Base-by-base conservation (phyloP, 371 early-diverging fungal genomes). In the Actinomucor elegans region DNA sequence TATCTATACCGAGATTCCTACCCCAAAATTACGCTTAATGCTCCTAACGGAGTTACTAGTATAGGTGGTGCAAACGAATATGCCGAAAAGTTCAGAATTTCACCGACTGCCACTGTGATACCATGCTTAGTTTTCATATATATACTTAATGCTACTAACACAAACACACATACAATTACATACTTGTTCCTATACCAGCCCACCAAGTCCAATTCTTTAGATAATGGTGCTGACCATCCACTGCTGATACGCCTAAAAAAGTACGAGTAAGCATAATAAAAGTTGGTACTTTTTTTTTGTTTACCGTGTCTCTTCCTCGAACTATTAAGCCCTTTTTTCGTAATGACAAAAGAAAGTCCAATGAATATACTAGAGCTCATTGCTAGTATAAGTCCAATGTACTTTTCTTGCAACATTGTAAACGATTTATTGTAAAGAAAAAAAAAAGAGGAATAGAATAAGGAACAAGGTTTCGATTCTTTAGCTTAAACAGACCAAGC, bases 31-130 rank as follows among this genome's bases (percentile, higher is more conserved):
- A 95, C 95, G 64, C 87, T 86, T 14, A 96, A 75, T 3, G 92
- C 90, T 31, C 96, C 95, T 41, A 94, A 73, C 4, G 96, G 95
- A 20, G 96, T 94, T n/a, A 95, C 93, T 23, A 94, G 79, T 49
- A 94, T 92, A 23, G 95, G 93, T 0, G 95, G 95, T 41, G 95
- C 94, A 80, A 87, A 95, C 27, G 94, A 85, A 67, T 95, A 96
- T 2, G 94, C 96, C 10, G 88, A 86, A 80, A 95, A 94, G 77
- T 96, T 96, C 47, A 90, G 79, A 26, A 91, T 71, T 78, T 96
- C 97, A 44, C 97, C 97, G 18, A 89, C 61, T 3, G 86, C 89
- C 96, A 95, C 88, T 89, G 64, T 18, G 37, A 31, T 8, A n/a
- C n/a, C n/a, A n/a, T n/a, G n/a, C n/a, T n/a, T n/a, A n/a, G n/a